These are phyloP conservation scores for Penicillium olsonii DNA, from an alignment of 2,329 filamentous ascomycete genomes.

Conservation along the genomic window DNA sequence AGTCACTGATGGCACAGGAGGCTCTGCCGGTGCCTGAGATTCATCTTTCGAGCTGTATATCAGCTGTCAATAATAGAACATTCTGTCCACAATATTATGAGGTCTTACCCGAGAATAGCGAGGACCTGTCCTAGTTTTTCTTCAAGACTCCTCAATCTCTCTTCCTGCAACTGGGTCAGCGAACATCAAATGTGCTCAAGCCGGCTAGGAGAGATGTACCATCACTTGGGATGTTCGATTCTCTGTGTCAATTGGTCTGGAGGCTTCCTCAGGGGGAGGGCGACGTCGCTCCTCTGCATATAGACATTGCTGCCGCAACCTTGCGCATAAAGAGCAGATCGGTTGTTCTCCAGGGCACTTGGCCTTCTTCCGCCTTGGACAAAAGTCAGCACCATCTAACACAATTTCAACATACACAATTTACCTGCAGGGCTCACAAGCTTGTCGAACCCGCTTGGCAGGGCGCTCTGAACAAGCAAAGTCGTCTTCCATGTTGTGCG, in stretches of 20 bases:
- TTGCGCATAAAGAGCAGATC: slow-evolving; percentile 51
- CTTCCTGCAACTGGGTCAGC: slow-evolving; percentile 24
- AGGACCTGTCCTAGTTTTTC: slow-evolving; percentile 38
- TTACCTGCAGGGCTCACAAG: slow-evolving; percentile 46
- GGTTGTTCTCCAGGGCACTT: slow-evolving; percentile 55
- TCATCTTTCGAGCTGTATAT: slow-evolving; percentile 18
- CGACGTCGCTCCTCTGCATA: slow-evolving; percentile 43
- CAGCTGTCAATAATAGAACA: slow-evolving; percentile 1
- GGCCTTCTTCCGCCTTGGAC: slow-evolving; percentile 53
- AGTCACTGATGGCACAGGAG: slow-evolving; percentile 11
- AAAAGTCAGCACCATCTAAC: slow-evolving; percentile 13
- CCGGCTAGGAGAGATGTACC: slow-evolving; percentile 15
- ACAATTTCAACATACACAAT: not conserved
- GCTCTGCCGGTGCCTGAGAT: slow-evolving; percentile 4
- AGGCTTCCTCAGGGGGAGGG: slow-evolving; percentile 12
- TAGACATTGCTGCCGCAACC: slow-evolving; percentile 50
- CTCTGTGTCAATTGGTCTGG: slow-evolving; percentile 14
- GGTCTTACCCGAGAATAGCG: slow-evolving; percentile 37
- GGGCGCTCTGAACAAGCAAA: slow-evolving; percentile 26
- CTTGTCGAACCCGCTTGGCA: slow-evolving; percentile 41
- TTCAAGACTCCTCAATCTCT: slow-evolving; percentile 36
- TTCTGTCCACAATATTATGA: not conserved
- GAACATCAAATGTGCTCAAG: not conserved
- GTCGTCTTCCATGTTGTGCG: slow-evolving; percentile 14
- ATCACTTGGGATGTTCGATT: slow-evolving; percentile 17